Conservation (phyloP, 352 stramenopile species). For the Blastocystis sp. region DNA sequence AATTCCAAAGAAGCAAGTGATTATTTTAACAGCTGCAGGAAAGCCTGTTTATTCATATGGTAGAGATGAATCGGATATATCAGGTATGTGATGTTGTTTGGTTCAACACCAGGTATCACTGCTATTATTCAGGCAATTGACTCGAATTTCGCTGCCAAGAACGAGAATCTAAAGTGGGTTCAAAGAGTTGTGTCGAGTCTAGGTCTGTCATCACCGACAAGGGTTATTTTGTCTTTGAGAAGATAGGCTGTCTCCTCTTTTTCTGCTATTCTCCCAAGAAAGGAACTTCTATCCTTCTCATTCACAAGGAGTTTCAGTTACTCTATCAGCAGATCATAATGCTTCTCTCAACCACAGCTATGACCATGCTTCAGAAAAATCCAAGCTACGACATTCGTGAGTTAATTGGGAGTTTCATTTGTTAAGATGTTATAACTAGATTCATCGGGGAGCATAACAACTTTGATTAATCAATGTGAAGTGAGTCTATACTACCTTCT, state of each 20-base stretch:
- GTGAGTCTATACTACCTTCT: slow-evolving; percentile 11
- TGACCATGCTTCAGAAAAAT: slow-evolving; percentile 3
- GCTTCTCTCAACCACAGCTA: neutral
- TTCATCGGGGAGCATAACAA: neutral
- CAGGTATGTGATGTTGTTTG: neutral
- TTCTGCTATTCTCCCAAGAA: slow-evolving; percentile 42
- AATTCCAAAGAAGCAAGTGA: slow-evolving; percentile 13
- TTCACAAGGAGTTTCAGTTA: slow-evolving; percentile 32
- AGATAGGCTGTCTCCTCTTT: slow-evolving; percentile 5
- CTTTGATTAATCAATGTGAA: neutral
- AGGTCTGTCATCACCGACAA: neutral
- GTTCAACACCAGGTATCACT: neutral
- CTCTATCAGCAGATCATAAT: slow-evolving; percentile 44
- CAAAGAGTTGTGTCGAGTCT: neutral
- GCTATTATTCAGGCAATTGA: neutral
- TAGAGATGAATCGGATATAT: slow-evolving; percentile 2
- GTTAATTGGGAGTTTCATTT: neutral
- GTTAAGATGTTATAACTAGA: neutral
- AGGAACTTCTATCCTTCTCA: neutral
- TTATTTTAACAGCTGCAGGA: slow-evolving; percentile 12
- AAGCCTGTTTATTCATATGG: slow-evolving; percentile 41
- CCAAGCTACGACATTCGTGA: slow-evolving; percentile 43
- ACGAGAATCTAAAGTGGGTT: slow-evolving; percentile 7
- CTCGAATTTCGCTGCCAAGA: neutral
- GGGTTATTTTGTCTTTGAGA: slow-evolving; percentile 27